Conservation (phyloP, 2,329 filamentous ascomycete species). For the Hawksworthiomyces lignivorus region DNA sequence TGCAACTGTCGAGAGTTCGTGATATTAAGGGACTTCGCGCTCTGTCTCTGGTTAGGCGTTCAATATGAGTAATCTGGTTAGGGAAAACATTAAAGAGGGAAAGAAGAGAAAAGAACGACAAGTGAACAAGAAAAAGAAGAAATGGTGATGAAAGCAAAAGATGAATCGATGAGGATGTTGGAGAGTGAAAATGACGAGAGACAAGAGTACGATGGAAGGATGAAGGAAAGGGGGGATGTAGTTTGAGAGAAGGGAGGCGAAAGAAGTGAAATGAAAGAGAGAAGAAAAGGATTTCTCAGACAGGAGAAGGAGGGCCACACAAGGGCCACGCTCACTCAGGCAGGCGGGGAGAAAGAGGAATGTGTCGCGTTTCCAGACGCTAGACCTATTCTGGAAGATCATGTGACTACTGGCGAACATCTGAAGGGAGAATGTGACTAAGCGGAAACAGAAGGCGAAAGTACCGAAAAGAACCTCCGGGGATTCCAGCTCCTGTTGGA, state of each 20-base stretch:
- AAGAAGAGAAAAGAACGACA: conserved; percentile 14
- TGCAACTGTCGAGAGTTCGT: no score
- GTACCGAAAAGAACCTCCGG: no score
- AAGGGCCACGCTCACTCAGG: no score
- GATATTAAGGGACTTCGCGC: no score
- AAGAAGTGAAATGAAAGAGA: conserved; percentile 5
- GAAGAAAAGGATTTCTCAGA: conserved; percentile 1
- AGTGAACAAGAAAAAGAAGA: conserved; percentile 22
- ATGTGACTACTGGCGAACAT: no score
- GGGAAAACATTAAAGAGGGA: neutral
- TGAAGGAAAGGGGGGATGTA: neutral
- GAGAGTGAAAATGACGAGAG: no score
- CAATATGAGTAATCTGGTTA: no score
- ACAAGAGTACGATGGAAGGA: neutral
- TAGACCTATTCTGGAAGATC: neutral
- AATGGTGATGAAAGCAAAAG: neutral
- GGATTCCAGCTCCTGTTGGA: no score
- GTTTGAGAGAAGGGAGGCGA: neutral
- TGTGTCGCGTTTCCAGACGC: neutral
- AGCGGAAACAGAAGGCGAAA: no score
- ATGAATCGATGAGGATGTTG: neutral
- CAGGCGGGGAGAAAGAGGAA: neutral
- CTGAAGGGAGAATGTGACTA: no score
- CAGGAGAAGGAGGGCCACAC: no score
- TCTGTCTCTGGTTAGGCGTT: no score